These are phyloP conservation scores for Dipodascopsis uninucleata DNA, from an alignment of 805 yeast genomes.

Conservation along the genomic window DNA sequence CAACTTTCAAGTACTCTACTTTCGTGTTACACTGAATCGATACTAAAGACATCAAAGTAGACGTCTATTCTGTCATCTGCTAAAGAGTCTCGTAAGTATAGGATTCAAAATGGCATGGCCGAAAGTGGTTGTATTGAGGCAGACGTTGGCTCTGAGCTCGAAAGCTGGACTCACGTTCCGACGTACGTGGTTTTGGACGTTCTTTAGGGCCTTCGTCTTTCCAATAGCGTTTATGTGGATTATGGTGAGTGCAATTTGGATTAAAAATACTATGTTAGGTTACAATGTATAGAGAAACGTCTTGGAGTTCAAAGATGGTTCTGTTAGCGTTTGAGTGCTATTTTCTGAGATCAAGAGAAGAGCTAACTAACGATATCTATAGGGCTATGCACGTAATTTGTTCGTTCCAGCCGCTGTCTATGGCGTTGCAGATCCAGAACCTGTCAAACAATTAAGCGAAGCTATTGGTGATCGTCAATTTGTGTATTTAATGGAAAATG, in stretches of 20 bases:
- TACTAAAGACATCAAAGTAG: too few species aligned
- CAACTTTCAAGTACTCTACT: too few species aligned
- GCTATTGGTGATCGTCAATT: conserved; percentile 32
- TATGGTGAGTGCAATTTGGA: conserved; percentile 29
- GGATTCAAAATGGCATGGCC: too few species aligned
- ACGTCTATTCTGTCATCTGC: too few species aligned
- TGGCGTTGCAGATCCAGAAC: conserved; percentile 35
- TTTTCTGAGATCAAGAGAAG: not conserved
- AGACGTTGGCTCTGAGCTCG: conserved; percentile 24
- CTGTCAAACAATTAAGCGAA: conserved; percentile 28
- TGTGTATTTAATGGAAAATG: conserved; percentile 31
- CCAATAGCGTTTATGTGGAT: conserved; percentile 37
- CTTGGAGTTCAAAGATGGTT: not conserved
- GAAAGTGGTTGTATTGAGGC: conserved; percentile 22
- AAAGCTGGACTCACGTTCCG: conserved; percentile 20
- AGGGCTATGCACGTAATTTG: conserved; percentile 36
- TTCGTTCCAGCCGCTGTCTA: conserved; percentile 34
- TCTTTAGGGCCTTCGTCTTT: conserved; percentile 34
- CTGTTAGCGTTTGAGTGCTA: not conserved
- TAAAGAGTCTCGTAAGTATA: too few species aligned
- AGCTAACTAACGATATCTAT: conserved; percentile 2
- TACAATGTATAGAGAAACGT: not conserved
- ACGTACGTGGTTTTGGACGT: conserved; percentile 36
- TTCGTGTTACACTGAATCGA: too few species aligned
- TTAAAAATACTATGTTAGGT: not conserved